phyloP scores from a whole-genome alignment of 805 yeast genomes.

The Kregervanrija pseudodelftensis region DNA sequence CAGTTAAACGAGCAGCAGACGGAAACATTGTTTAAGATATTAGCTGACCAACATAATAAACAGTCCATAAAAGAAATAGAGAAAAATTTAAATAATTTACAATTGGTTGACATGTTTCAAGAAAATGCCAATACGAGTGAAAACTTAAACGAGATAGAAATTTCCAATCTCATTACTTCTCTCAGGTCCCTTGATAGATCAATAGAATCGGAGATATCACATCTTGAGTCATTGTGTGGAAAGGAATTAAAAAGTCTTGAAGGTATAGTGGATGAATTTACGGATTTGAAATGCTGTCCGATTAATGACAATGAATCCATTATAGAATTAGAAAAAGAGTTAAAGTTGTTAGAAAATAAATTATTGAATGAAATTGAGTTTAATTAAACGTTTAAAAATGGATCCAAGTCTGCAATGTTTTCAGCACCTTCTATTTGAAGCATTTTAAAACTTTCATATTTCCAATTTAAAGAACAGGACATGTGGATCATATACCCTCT shows the following conservation, averaged over 20 bases:
- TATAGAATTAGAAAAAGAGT: constrained; percentile 11
- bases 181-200: constrained; percentile 24
- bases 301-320: constrained; percentile 15
- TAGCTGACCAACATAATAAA: constrained; percentile 12
- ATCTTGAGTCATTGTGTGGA: constrained; percentile 10
- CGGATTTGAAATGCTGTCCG: constrained; percentile 24
- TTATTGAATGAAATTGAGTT: constrained; percentile 3
- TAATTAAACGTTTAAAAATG: constrained; percentile 16
- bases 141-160: constrained; percentile 13
- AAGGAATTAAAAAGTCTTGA: constrained; percentile 15
- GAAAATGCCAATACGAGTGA: not conserved
- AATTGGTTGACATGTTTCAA: constrained; percentile 8
- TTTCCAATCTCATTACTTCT: constrained; percentile 13
- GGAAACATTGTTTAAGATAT: constrained; percentile 11
- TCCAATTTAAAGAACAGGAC: constrained; percentile 74
- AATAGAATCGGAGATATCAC: constrained; percentile 19
- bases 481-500: constrained; percentile 69
- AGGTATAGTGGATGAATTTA: constrained; percentile 22
- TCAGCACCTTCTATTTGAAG: constrained; percentile 11
- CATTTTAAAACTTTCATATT: constrained; percentile 44
- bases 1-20: constrained; percentile 4
- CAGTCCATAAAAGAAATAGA: constrained; percentile 8
- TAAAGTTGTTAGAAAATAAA: constrained; percentile 15
- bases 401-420: constrained; percentile 17
- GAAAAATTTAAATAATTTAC: constrained; percentile 8